Evolutionary conservation across 257 asterid genomes (phyloP), one percentile per base, ranked within the genome.

Genomic region (Nicotiana noctiflora): DNA sequence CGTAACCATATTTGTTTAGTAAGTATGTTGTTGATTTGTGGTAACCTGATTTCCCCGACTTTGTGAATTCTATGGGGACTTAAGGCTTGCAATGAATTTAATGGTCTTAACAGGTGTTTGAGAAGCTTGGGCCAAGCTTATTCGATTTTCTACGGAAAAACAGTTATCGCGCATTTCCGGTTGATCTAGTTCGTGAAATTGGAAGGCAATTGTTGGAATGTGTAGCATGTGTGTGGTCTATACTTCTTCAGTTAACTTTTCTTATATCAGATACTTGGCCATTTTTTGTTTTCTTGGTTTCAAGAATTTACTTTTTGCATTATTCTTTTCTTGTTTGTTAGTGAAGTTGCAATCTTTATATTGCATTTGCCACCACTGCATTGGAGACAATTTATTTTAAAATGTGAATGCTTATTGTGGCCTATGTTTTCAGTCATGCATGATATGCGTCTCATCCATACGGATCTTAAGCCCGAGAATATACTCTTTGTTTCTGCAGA

Each of bases 41-140:
- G 83, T 79, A 82, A 77, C 86, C 79, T 82, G 82, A 83, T 78
- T 82, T 85, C 72, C 83, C 83, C 74, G 75, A 68, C 72, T 79
- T 81, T 81, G 79, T 21, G 9, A 83, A 77, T 83, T 76, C 70
- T 60, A 29, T 76, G 83, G 91, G 89, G 90, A 85, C 83, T 72
- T 74, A 68, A 86, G 88, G 40, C 83, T 81, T 84, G 84, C 80
- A 84, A 85, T 85, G 79, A 72, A 83, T 86, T 81, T 82, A 86
- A 85, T 85, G 87, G 82, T 84, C 84, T 88, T 84, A 83, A 83
- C 89, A 88, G 91, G 91, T 88, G 81, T 88, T 88, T 88, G 91
- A 88, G 90, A 88, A 83, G 91, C 91, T 88, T 88, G 91, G 91
- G 60, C 91, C 91, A 82, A 88, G 91, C 83, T 88, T 86, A 86